Conservation (phyloP, 371 early-diverging fungal species). For the Funneliformis caledonium region DNA sequence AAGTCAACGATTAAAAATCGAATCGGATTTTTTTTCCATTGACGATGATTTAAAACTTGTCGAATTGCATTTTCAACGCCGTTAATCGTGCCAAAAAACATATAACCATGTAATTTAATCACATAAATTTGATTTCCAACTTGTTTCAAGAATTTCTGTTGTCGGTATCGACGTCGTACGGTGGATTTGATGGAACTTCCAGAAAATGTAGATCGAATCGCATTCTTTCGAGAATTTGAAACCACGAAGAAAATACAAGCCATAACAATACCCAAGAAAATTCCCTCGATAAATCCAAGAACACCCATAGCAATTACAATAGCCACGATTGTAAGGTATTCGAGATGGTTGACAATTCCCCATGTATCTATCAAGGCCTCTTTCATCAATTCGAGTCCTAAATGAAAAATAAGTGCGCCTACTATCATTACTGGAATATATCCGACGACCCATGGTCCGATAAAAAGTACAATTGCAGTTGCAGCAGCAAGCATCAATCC, state of each 20-base stretch:
- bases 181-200: slow-evolving; percentile 85
- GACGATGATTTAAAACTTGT: slow-evolving; percentile 54
- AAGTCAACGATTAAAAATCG: slow-evolving; percentile 89
- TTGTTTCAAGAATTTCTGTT: slow-evolving; percentile 81
- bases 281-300: slow-evolving; percentile 94
- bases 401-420: slow-evolving; percentile 91
- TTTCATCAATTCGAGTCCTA: slow-evolving; percentile 90
- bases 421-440: slow-evolving; percentile 94
- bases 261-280: slow-evolving; percentile 88
- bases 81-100: slow-evolving; percentile 95
- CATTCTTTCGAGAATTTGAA: slow-evolving; percentile 77
- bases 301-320: slow-evolving; percentile 86
- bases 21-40: slow-evolving; percentile 75
- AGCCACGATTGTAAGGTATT: slow-evolving; percentile 86
- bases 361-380: slow-evolving; percentile 89
- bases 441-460: slow-evolving; percentile 81
- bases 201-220: slow-evolving; percentile 79
- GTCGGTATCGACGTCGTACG: slow-evolving; percentile 87
- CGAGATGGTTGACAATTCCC: slow-evolving; percentile 80
- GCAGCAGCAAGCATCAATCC: slow-evolving; percentile 82
- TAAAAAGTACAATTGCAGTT: slow-evolving; percentile 79
- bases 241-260: slow-evolving; percentile 95
- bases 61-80: slow-evolving; percentile 83
- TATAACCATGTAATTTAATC: slow-evolving; percentile 87
- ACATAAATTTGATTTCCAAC: slow-evolving; percentile 88